Conservation (phyloP, 768 basidiomycete genomes). For the Podaxis sp. region DNA sequence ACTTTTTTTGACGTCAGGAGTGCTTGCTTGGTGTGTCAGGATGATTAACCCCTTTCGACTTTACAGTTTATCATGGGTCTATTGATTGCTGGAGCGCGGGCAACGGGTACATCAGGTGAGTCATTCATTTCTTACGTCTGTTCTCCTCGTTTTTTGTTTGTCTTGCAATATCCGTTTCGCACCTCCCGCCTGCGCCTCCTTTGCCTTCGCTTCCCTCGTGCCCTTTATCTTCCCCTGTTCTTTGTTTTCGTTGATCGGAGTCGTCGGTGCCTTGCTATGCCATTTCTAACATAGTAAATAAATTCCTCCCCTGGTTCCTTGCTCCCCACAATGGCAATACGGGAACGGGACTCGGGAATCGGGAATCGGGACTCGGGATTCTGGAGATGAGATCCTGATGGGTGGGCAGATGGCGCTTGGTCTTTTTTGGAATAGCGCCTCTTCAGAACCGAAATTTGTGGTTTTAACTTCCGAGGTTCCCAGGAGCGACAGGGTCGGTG, state of each 20-base stretch:
- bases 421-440: not conserved
- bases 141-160: conserved; percentile 6
- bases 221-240: not conserved
- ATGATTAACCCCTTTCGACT: conserved; percentile 20
- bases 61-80: conserved; percentile 79
- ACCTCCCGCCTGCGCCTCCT: not conserved
- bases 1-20: conserved; percentile 6
- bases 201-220: no score
- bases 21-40: not conserved
- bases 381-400: not conserved
- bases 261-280: not conserved
- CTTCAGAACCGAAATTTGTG: not conserved
- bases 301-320: not conserved
- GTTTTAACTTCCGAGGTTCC: not conserved
- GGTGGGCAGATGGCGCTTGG: not conserved
- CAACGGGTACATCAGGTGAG: conserved; percentile 71
- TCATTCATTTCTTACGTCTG: conserved; percentile 19
- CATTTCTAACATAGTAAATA: not conserved
- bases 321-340: not conserved
- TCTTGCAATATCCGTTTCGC: not conserved
- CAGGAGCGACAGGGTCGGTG: not conserved
- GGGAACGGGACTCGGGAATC: not conserved
- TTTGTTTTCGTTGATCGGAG: not conserved
- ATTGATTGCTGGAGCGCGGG: conserved; percentile 77
- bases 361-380: not conserved